Conservation (phyloP, 108 stramenopile species). For the Mediolabrus comicus region DNA sequence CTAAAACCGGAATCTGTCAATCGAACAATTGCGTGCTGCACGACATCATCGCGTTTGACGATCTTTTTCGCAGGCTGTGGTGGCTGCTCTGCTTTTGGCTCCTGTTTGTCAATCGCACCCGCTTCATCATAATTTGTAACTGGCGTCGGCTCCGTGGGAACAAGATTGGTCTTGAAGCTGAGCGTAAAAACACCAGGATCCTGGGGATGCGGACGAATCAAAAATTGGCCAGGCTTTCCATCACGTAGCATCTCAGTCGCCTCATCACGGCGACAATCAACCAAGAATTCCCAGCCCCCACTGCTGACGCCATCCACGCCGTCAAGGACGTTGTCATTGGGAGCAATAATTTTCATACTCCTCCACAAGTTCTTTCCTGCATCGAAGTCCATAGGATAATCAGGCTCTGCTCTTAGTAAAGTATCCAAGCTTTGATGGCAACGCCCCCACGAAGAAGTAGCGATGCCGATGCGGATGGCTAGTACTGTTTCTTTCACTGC, state of each 20-base stretch:
- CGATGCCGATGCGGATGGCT: constrained; percentile 67
- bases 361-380: constrained; percentile 74
- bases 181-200: constrained; percentile 88
- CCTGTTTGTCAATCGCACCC: constrained; percentile 12
- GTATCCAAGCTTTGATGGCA: constrained; percentile 66
- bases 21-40: constrained; percentile 88
- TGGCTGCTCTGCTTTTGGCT: constrained; percentile 13
- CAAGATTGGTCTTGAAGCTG: constrained; percentile 84
- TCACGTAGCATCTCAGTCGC: constrained; percentile 78
- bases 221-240: constrained; percentile 66
- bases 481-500: constrained; percentile 73
- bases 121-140: constrained; percentile 30
- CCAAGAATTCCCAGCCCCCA: constrained; percentile 91
- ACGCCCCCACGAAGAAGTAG: constrained; percentile 67
- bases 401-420: constrained; percentile 71
- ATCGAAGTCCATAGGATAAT: constrained; percentile 69
- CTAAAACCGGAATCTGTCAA: constrained; percentile 85
- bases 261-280: constrained; percentile 78
- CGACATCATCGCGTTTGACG: constrained; percentile 71
- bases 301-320: constrained; percentile 55
- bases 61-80: constrained; percentile 26
- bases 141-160: constrained; percentile 44
- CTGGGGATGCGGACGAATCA: constrained; percentile 83
- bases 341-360: constrained; percentile 72
- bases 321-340: constrained; percentile 21